These are phyloP conservation scores for Scenedesmus sp. DNA, from an alignment of 163 green algal species.

Conservation along the genomic window DNA sequence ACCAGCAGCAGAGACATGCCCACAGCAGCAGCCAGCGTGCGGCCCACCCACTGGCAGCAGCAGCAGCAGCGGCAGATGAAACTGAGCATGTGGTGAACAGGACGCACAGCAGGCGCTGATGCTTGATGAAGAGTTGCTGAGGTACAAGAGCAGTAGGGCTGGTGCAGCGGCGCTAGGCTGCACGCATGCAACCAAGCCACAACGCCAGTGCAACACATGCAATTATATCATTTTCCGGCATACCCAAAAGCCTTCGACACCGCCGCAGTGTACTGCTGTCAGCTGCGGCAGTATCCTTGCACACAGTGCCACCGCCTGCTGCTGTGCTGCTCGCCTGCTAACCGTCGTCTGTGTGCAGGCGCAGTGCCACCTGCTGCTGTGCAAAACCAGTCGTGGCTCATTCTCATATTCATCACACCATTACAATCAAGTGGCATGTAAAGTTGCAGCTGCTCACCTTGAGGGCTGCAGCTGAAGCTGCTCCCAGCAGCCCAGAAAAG, in stretches of 20 bases:
- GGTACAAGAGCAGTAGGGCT: no score
- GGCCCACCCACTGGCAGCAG: constrained; percentile 29
- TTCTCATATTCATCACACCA: no score
- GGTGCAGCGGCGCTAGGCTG: no score
- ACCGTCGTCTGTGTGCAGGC: no score
- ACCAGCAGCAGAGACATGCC: constrained; percentile 35
- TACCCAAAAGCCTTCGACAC: no score
- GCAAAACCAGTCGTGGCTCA: no score
- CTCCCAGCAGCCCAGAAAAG: constrained; percentile 42
- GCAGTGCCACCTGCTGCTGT: not conserved
- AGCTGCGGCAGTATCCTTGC: not conserved
- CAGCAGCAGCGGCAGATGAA: not conserved
- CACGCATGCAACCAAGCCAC: no score
- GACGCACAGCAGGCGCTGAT: not conserved
- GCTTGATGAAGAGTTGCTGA: not conserved
- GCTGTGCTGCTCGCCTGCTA: not conserved
- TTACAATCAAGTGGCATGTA: not conserved
- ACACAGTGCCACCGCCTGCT: not conserved
- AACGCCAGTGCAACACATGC: no score
- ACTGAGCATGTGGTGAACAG: not conserved
- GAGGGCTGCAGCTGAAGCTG: constrained; percentile 23
- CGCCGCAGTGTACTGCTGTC: no score
- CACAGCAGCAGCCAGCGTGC: constrained; percentile 22
- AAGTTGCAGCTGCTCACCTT: not conserved
- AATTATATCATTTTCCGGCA: no score